Evolutionary conservation across 2,329 filamentous ascomycete species (phyloP).

Genomic region (Bipolaris zeicola): DNA sequence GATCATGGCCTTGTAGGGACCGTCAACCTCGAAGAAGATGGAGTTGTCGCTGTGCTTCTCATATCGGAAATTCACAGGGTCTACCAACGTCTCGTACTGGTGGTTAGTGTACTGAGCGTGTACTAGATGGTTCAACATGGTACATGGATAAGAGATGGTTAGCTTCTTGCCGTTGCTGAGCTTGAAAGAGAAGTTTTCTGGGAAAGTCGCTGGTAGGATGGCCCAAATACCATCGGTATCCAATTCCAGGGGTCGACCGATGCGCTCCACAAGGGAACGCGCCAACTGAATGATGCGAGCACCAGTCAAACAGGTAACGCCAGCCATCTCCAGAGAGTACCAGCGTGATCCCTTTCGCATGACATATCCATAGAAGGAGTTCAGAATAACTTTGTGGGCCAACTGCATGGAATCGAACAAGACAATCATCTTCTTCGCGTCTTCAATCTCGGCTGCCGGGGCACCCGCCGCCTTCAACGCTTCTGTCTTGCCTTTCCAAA

Average conservation of each 20-base stretch:
- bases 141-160: slow-evolving; percentile 95
- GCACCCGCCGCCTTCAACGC: slow-evolving; percentile 83
- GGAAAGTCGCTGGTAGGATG: slow-evolving; percentile 94
- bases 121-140: slow-evolving; percentile 98
- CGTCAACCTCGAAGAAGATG: slow-evolving; percentile 99
- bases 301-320: slow-evolving; percentile 94
- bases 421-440: slow-evolving; percentile 98
- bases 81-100: slow-evolving; percentile 89
- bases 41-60: slow-evolving; percentile 98
- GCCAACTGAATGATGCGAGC: slow-evolving; percentile 97
- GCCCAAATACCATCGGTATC: slow-evolving; percentile 99
- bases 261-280: slow-evolving; percentile 86
- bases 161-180: slow-evolving; percentile 96
- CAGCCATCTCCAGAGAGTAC: slow-evolving; percentile 99
- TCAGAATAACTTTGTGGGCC: slow-evolving; percentile 98
- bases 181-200: slow-evolving; percentile 94
- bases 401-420: slow-evolving; percentile 94
- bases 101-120: slow-evolving; percentile 95
- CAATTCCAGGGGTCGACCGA: slow-evolving; percentile 89
- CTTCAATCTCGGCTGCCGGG: slow-evolving; percentile 75
- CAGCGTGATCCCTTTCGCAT: slow-evolving; percentile 98
- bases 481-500: slow-evolving; percentile 97
- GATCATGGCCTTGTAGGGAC: slow-evolving; percentile 97
- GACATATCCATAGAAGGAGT: slow-evolving; percentile 98
- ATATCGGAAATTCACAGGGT: slow-evolving; percentile 81